These are phyloP conservation scores for Leccinum laetum DNA, from an alignment of 1,284 basidiomycete genomes.

Conservation along the genomic window DNA sequence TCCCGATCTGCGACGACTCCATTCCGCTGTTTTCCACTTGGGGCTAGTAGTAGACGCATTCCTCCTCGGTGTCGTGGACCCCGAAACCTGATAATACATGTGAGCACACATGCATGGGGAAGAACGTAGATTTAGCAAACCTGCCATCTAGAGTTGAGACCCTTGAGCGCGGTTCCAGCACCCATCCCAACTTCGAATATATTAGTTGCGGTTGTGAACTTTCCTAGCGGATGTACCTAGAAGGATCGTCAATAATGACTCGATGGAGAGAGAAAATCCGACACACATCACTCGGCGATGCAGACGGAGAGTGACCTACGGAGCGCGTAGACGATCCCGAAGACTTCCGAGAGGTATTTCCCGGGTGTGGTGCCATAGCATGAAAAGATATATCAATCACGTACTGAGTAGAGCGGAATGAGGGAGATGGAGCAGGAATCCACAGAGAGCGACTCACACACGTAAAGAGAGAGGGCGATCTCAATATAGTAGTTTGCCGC, in stretches of 20 bases:
- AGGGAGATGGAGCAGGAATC: too few species aligned
- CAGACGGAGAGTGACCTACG: conserved; percentile 56
- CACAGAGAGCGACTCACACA: too few species aligned
- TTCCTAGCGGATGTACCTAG: conserved; percentile 38
- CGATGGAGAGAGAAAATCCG: not conserved
- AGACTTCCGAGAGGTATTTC: conserved; percentile 54
- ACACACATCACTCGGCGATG: conserved; percentile 55
- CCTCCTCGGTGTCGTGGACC: conserved; percentile 40
- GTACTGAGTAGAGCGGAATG: too few species aligned
- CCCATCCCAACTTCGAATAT: conserved; percentile 57
- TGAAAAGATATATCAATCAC: conserved; percentile 1
- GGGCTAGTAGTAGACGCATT: too few species aligned
- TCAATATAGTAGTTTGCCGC: too few species aligned
- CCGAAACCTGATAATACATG: conserved; percentile 54
- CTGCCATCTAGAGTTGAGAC: conserved; percentile 69
- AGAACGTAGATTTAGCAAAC: conserved; percentile 38
- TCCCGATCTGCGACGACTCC: too few species aligned
- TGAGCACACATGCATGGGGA: conserved; percentile 9
- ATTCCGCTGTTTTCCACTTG: too few species aligned
- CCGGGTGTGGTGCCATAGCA: conserved; percentile 48
- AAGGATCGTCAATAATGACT: conserved; percentile 6
- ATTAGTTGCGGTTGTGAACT: conserved; percentile 41
- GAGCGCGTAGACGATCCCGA: conserved; percentile 68
- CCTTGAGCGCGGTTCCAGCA: conserved; percentile 47
- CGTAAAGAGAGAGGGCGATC: too few species aligned